Evolutionary conservation across 2,329 filamentous ascomycete species (phyloP), one percentile per base, ranked within the genome.

Genomic region (Monosporascus sp.): DNA sequence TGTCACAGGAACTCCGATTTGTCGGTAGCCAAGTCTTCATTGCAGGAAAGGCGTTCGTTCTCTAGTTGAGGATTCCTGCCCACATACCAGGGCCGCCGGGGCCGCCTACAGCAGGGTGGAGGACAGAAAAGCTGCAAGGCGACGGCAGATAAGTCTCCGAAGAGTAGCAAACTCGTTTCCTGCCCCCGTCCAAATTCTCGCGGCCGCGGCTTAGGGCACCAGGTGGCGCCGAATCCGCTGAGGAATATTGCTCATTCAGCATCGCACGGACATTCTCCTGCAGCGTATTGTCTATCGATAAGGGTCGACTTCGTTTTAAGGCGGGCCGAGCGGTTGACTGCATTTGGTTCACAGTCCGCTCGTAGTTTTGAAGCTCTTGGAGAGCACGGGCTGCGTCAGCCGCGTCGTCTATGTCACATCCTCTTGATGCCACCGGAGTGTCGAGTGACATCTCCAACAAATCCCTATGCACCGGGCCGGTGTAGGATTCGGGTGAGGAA

Each of bases 241-340:
- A 54, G 47, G 58, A 59, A 37, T 63, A 63, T 41, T 63, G 66
- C 55, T 68, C 65, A 57, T 51, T 68, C 27, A 89, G 72, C 60
- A 88, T 75, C 50, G 84, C 79, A 51, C 85, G 82, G 11, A 89
- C 85, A 54, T 86, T 85, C 55, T 87, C 82, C 63, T 88, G 85
- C 8, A 85, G 72, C n/a, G 74, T 70, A 53, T 76, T 72, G 53
- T 88, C 84, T 52, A 80, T 75, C 15, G 83, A 86, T 7, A 72
- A 62, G 15, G 82, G 77, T 49, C 84, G 76, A 62, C 79, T 81
- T 60, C 85, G 80, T 74, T 88, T 88, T 54, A 72, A 70, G 24
- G 76, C 75, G 27, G 63, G 68, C 48, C 66, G 70, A 31, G 65
- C 64, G 17, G 67, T 69, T 51, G 75, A 62, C 58, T 72, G 60